Evolutionary conservation across 2,329 filamentous ascomycete genomes (phyloP).

Genomic region (Fusarium sp.): DNA sequence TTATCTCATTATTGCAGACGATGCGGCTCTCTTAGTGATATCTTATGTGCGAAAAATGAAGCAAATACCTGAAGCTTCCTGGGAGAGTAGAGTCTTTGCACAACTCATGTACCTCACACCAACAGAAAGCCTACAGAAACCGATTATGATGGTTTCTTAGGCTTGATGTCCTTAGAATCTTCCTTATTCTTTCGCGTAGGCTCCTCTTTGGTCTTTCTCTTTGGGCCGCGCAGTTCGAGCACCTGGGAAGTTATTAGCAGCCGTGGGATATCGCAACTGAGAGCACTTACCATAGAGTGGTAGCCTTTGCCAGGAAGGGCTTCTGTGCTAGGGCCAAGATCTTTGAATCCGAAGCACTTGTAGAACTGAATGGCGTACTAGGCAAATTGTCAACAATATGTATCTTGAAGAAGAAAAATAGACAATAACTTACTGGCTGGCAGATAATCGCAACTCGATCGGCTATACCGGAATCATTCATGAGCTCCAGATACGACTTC

Average conservation of each 20-base stretch:
- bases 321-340: constrained; percentile 74
- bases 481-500: constrained; percentile 80
- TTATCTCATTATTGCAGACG: constrained; percentile 38
- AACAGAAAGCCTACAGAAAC: constrained; percentile 3
- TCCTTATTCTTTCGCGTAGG: constrained; percentile 35
- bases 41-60: constrained; percentile 19
- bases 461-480: constrained; percentile 75
- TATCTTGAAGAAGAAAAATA: neutral
- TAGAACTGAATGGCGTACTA: constrained; percentile 80
- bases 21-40: constrained; percentile 17
- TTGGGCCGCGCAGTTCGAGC: constrained; percentile 42
- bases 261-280: neutral
- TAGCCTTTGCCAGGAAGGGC: constrained; percentile 83
- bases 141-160: constrained; percentile 17
- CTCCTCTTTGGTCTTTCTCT: constrained; percentile 44
- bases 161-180: constrained; percentile 21
- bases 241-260: constrained; percentile 30
- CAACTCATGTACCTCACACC: neutral
- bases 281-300: constrained; percentile 77
- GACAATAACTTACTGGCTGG: constrained; percentile 67
- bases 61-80: constrained; percentile 15
- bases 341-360: constrained; percentile 77
- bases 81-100: constrained; percentile 6
- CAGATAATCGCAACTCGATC: constrained; percentile 82
- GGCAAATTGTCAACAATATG: constrained; percentile 2